These are phyloP conservation scores for Microcyclosporella mali DNA, from an alignment of 2,329 filamentous ascomycete genomes.

Conservation along the genomic window DNA sequence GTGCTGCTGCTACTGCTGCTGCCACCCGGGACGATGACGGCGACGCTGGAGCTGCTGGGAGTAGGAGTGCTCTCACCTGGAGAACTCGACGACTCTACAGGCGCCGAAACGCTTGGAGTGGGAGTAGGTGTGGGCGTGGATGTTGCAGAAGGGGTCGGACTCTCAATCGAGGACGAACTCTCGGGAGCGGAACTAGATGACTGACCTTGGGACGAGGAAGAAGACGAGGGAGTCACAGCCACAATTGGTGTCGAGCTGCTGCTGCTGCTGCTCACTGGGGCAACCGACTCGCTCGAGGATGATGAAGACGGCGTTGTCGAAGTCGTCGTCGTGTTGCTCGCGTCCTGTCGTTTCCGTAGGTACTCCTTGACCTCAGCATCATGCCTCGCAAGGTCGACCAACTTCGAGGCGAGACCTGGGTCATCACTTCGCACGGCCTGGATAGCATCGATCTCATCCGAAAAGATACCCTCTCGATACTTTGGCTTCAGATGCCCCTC, in stretches of 20 bases:
- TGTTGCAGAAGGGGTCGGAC: slow-evolving; percentile 2
- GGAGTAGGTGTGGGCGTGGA: slow-evolving; percentile 1
- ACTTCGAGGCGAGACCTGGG: slow-evolving; percentile 54
- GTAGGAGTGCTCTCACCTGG: slow-evolving; percentile 7
- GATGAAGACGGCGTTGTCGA: slow-evolving; percentile 10
- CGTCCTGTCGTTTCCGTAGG: slow-evolving; percentile 37
- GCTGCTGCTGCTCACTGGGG: not conserved
- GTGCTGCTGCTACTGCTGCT: too few species aligned
- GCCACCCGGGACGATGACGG: too few species aligned
- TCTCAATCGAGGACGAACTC: slow-evolving; percentile 3
- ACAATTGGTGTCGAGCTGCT: slow-evolving; percentile 3
- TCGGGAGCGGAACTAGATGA: slow-evolving; percentile 11
- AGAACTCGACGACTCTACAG: slow-evolving; percentile 3
- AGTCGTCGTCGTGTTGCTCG: slow-evolving; percentile 19
- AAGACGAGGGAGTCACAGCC: slow-evolving; percentile 2
- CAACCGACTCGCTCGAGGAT: not conserved
- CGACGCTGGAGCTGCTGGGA: slow-evolving; percentile 2
- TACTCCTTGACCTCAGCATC: slow-evolving; percentile 33
- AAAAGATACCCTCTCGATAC: slow-evolving; percentile 63
- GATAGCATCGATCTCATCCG: slow-evolving; percentile 57
- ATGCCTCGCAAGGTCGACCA: slow-evolving; percentile 57
- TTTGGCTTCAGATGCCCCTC: slow-evolving; percentile 57
- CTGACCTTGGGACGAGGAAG: slow-evolving; percentile 16
- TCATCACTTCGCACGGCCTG: slow-evolving; percentile 58
- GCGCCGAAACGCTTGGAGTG: not conserved